Percentiles rank a stretch among this genome's conserved stretches.
These are phyloP conservation scores for Saccharomyces hybrid DNA, from an alignment of 1,139 yeast genomes.

Conservation along the genomic window DNA sequence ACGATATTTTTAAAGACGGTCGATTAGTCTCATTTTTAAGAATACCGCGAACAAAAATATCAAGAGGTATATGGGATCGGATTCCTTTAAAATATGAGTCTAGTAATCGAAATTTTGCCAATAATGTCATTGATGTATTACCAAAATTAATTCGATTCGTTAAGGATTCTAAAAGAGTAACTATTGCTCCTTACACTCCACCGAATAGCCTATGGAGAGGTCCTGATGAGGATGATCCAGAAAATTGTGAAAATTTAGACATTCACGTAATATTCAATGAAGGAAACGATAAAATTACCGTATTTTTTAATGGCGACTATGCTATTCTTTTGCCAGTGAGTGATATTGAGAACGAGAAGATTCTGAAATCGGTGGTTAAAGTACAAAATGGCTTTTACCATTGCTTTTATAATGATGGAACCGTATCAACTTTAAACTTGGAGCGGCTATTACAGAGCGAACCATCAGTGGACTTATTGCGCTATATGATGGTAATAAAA, in stretches of 20 bases:
- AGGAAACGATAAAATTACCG: constrained; percentile 5
- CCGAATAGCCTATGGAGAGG: constrained; percentile 13
- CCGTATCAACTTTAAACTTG: constrained; percentile 6
- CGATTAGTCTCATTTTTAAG: constrained; percentile 20
- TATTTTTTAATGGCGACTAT: constrained; percentile 14
- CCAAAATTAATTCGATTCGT: constrained; percentile 19
- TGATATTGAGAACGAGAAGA: neutral
- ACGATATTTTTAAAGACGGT: constrained; percentile 22
- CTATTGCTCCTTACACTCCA: constrained; percentile 11
- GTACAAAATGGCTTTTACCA: constrained; percentile 8
- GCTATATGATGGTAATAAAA: constrained; percentile 6
- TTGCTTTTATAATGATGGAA: constrained; percentile 13
- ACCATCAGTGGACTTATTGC: constrained; percentile 5
- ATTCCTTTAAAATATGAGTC: constrained; percentile 2
- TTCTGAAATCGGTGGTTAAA: constrained; percentile 4
- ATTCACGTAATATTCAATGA: constrained; percentile 9
- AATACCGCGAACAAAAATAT: constrained; percentile 6
- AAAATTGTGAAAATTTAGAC: constrained; percentile 5
- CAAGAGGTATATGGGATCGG: constrained; percentile 19
- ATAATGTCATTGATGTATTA: constrained; percentile 14
- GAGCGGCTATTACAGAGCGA: constrained; percentile 5
- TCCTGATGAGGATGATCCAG: constrained; percentile 5
- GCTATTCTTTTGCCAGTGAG: constrained; percentile 2
- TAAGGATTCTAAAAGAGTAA: constrained; percentile 12
- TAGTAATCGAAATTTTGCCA: constrained; percentile 6